These are phyloP conservation scores for Hypoxylon fuscum DNA, from an alignment of 495 filamentous ascomycete genomes.

Conservation along the genomic window DNA sequence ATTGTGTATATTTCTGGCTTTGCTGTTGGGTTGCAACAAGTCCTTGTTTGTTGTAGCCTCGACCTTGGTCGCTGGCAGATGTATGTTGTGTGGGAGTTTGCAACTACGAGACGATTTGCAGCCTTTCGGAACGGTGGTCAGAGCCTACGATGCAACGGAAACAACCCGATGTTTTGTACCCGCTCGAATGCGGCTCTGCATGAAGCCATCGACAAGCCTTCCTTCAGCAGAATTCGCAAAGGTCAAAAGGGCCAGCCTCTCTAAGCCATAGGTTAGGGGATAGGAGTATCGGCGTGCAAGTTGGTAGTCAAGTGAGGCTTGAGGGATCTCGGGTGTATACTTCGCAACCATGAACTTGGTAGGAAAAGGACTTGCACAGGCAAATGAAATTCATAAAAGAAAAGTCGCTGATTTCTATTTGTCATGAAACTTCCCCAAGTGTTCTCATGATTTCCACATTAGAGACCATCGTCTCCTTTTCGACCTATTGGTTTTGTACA, in stretches of 20 bases:
- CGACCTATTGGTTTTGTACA: not conserved
- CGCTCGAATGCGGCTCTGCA: constrained; percentile 7
- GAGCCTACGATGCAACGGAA: constrained; percentile 22
- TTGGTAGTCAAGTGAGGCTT: constrained; percentile 10
- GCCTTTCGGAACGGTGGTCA: constrained; percentile 14
- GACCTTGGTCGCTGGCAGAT: not conserved
- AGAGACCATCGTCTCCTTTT: not conserved
- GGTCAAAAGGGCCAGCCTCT: not conserved
- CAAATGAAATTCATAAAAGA: constrained; percentile 21
- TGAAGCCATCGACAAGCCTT: constrained; percentile 19
- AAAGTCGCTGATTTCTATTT: constrained; percentile 22
- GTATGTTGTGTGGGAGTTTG: constrained; percentile 12
- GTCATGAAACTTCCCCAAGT: constrained; percentile 9
- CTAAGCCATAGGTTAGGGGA: constrained; percentile 18
- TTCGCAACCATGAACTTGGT: constrained; percentile 12
- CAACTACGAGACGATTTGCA: constrained; percentile 23
- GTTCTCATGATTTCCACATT: constrained; percentile 1
- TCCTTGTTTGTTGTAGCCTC: not conserved
- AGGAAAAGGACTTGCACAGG: constrained; percentile 13
- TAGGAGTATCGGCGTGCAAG: constrained; percentile 26
- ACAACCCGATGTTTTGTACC: constrained; percentile 7
- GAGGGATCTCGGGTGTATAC: constrained; percentile 12
- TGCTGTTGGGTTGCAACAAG: constrained; percentile 21
- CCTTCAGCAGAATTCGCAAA: constrained; percentile 8
- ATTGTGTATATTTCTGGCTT: constrained; percentile 47